Evolutionary conservation across 441 rosid species (phyloP).

Genomic region (Capsella rubella): DNA sequence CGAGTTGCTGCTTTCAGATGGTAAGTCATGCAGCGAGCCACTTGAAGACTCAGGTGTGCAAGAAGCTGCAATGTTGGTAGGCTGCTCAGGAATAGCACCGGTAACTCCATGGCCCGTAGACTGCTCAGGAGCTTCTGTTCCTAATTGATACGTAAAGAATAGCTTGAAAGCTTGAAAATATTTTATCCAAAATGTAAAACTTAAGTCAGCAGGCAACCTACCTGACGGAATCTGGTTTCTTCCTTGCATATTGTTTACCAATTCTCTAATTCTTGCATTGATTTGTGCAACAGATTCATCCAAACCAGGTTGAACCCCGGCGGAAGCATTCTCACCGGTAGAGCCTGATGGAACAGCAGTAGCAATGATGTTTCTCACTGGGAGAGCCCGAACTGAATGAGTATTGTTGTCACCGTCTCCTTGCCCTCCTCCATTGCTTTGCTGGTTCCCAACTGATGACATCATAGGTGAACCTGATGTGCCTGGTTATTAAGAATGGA

Average conservation of each 20-base stretch:
- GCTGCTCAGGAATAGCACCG: conserved; percentile 31
- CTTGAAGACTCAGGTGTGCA: conserved; percentile 46
- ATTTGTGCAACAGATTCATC: conserved; percentile 51
- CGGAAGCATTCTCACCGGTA: conserved; percentile 47
- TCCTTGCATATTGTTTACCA: conserved; percentile 56
- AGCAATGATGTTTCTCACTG: conserved; percentile 59
- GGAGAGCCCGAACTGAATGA: conserved; percentile 49
- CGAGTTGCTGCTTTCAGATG: conserved; percentile 46
- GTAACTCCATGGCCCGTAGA: conserved; percentile 20
- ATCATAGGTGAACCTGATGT: conserved; percentile 64
- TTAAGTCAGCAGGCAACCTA: conserved; percentile 41
- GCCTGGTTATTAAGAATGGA: conserved; percentile 53
- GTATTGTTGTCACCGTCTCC: conserved; percentile 56
- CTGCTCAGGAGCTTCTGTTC: conserved; percentile 24
- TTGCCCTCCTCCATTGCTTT: conserved; percentile 56
- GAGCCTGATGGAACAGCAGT: conserved; percentile 58
- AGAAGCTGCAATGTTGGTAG: conserved; percentile 31
- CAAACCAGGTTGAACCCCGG: conserved; percentile 51
- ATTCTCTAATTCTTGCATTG: conserved; percentile 57
- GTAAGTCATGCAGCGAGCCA: conserved; percentile 41
- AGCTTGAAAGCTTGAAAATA: conserved; percentile 22
- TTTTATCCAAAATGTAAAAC: conserved; percentile 3
- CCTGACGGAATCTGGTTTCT: conserved; percentile 61
- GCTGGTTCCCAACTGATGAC: conserved; percentile 63
- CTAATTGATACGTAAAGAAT: conserved; percentile 28